Evolutionary conservation across 345 rosid species (phyloP).

Genomic region (Kandelia obovata): DNA sequence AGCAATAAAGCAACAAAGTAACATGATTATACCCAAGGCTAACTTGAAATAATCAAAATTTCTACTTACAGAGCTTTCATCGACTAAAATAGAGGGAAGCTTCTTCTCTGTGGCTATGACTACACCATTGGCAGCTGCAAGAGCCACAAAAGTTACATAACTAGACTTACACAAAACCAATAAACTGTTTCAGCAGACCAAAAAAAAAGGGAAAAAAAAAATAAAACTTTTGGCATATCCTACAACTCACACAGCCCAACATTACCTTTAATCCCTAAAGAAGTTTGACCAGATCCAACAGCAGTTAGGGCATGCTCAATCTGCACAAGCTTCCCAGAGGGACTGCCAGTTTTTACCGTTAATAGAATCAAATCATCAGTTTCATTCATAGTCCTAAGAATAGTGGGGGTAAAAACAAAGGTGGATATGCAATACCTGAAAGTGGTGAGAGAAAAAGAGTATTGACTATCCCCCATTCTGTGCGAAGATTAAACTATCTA

Average conservation of each 20-base stretch:
- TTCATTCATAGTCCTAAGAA: no score
- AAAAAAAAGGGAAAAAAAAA: neutral
- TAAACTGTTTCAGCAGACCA: neutral
- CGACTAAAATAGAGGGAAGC: conserved; percentile 86
- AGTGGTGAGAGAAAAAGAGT: conserved; percentile 91
- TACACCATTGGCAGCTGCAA: conserved; percentile 90
- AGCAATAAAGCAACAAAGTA: no score
- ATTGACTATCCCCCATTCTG: conserved; percentile 90
- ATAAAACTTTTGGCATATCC: neutral
- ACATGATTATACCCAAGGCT: no score
- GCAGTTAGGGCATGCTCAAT: conserved; percentile 93
- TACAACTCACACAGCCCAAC: neutral
- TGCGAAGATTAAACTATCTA: neutral
- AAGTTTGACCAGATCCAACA: conserved; percentile 94
- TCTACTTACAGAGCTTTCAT: conserved; percentile 76
- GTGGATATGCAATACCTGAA: conserved; percentile 50
- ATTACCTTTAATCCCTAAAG: conserved; percentile 87
- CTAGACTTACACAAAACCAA: neutral
- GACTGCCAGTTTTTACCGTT: conserved; percentile 38
- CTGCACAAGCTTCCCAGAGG: conserved; percentile 98
- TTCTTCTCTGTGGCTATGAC: conserved; percentile 94
- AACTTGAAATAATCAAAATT: neutral
- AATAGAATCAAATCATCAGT: neutral
- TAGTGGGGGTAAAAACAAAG: neutral
- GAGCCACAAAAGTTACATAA: neutral